Conservation (phyloP, 108 stramenopile species). For the Stephanodiscus minutulus region DNA sequence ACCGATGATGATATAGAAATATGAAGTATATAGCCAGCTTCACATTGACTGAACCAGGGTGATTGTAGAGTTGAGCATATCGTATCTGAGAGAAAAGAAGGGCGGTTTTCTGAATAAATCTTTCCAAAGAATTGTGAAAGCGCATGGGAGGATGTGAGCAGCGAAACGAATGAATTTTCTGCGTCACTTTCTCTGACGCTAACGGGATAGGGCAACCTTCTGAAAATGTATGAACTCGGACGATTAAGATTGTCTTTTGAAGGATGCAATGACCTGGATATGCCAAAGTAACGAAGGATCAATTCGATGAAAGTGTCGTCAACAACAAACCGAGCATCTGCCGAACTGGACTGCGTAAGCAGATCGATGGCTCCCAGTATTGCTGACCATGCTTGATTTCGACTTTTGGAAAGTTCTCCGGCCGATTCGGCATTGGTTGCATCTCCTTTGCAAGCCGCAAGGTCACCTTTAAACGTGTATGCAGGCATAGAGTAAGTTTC, state of each 20-base stretch:
- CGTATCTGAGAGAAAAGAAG: conserved; percentile 17
- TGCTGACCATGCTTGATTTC: conserved; percentile 37
- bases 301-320: conserved; percentile 12
- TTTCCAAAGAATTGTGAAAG: conserved; percentile 30
- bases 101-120: conserved; percentile 12
- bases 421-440: not conserved
- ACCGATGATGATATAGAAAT: conserved; percentile 20
- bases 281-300: conserved; percentile 36
- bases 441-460: not conserved
- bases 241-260: not conserved
- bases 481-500: conserved; percentile 18
- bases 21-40: conserved; percentile 46
- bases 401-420: conserved; percentile 6
- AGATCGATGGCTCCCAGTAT: conserved; percentile 27
- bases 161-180: conserved; percentile 12
- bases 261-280: conserved; percentile 7
- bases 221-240: conserved; percentile 5
- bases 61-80: conserved; percentile 40
- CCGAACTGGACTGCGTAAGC: conserved; percentile 15
- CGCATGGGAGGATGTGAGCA: conserved; percentile 15
- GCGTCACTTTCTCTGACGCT: not conserved
- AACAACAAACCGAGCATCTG: conserved; percentile 8
- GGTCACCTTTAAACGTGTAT: not conserved
- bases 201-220: not conserved
- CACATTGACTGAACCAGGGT: conserved; percentile 54